Base-by-base conservation (phyloP, 1,284 basidiomycete species). In the Rhodotorula sp. region DNA sequence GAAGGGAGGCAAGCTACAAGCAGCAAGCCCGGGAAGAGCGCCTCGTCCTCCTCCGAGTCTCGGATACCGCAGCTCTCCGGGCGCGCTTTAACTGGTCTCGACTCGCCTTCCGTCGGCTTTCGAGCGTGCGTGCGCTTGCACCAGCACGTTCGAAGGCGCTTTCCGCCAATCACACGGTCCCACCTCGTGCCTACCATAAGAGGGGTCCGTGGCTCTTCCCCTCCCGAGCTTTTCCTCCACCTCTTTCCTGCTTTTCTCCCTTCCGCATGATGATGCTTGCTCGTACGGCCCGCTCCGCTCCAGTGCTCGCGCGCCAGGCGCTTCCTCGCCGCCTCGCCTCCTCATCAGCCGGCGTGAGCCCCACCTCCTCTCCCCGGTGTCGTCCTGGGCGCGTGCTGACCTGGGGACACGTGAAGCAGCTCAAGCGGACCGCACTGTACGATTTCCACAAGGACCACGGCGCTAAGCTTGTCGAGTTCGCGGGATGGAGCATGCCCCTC, bases 381-480 rank as follows among this genome's bases (percentile, higher is more conserved):
- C 44, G 21, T 9, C 32, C 21, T 4, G 22, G 21, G 25, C 46
- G 8, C 60, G 3, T 13, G 8, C 32, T 48, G 21, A 61, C 46
- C 48, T 12, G 29, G n/a, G 8, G 25, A 39, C 6, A 2, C n/a
- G 4, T 10, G 29, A 21, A 17, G 21, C 39, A 54, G 51, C 9
- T 66, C 37, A 72, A 72, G 57, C 66, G 70, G 10, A 99, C 96
- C 0, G 88, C 89, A 0, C 84, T 99, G 41, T 94, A 97, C 79
- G 91, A 96, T 78, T 96, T 96, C 81, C 95, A 99, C 81, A 82
- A 92, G 69, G 39, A 59, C 37, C 61, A 67, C 2, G 90, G 87
- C 51, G 97, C 90, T 27, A 97, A 97, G 83, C 95, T 99, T 91
- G 94, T 98, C 1, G 90, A 92, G 0, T 99, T 98, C 81, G 95